Conservation (phyloP, 164 flowering plant genomes). For the Magnolia changhungtana region DNA sequence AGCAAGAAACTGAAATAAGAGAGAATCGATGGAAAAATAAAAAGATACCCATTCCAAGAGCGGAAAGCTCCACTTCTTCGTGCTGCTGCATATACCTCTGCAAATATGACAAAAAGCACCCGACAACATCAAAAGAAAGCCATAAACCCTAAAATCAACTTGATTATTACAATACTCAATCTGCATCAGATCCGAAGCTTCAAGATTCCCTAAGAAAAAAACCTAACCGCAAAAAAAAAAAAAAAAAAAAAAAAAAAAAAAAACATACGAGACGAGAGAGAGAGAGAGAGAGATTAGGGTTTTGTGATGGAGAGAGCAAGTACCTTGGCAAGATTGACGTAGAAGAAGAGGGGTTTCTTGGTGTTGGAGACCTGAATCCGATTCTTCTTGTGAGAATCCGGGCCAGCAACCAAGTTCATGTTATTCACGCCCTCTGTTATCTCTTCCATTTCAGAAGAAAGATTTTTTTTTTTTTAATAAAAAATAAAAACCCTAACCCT, state of each 20-base stretch:
- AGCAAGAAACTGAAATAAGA: neutral
- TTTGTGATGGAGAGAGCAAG: neutral
- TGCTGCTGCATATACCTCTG: slow-evolving; percentile 79
- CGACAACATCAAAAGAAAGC: neutral
- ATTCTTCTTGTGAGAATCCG: slow-evolving; percentile 47
- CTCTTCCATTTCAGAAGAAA: slow-evolving; percentile 41
- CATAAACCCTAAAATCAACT: neutral
- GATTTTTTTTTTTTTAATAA: neutral
- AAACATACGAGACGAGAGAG: neutral
- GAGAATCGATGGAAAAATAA: neutral
- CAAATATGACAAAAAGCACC: slow-evolving; percentile 11
- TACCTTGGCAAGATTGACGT: slow-evolving; percentile 25
- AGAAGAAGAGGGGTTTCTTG: slow-evolving; percentile 25
- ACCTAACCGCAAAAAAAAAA: neutral
- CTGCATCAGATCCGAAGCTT: neutral
- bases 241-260: too few relatives aligned
- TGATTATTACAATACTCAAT: neutral
- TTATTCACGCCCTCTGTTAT: slow-evolving; percentile 55
- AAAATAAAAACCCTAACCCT: slow-evolving; percentile 9
- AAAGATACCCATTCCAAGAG: slow-evolving; percentile 72
- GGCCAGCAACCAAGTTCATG: slow-evolving; percentile 24
- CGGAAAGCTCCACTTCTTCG: slow-evolving; percentile 75
- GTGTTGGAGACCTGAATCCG: slow-evolving; percentile 77
- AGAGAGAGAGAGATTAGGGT: neutral
- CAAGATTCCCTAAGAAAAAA: neutral